A percentile compares a stretch with the other conserved stretches of the same genome.
These are phyloP conservation scores for Emergomyces pasteurianus DNA, from an alignment of 2,329 filamentous ascomycete species.

Conservation along the genomic window DNA sequence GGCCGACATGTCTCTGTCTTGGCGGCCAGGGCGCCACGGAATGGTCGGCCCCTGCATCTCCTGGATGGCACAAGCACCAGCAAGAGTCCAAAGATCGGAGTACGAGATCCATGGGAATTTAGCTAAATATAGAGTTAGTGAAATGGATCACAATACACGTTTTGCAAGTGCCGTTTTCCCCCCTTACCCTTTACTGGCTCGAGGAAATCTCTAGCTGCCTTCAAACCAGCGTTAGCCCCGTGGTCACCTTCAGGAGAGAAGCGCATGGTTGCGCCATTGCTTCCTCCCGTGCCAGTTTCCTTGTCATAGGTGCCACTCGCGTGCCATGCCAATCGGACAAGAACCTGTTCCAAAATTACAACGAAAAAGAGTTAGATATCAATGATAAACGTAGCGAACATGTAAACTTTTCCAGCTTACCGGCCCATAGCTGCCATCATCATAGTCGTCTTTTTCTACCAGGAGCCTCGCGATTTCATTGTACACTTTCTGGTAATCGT, in stretches of 20 bases:
- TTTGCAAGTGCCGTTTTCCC: neutral
- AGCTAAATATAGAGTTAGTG: conserved; percentile 29
- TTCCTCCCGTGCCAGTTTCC: conserved; percentile 76
- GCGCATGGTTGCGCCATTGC: conserved; percentile 95
- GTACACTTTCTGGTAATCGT: conserved; percentile 94
- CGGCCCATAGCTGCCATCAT: conserved; percentile 91
- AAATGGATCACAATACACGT: neutral
- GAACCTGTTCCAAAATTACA: conserved; percentile 34
- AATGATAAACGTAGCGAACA: neutral
- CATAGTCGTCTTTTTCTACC: conserved; percentile 86
- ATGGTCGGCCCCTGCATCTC: conserved; percentile 87
- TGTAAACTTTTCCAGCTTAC: conserved; percentile 30
- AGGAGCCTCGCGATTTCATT: conserved; percentile 68
- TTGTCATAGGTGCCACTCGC: conserved; percentile 85
- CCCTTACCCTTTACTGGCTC: conserved; percentile 71
- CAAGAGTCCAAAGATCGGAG: conserved; percentile 94
- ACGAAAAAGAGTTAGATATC: neutral
- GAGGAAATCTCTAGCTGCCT: conserved; percentile 78
- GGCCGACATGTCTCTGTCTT: conserved; percentile 64
- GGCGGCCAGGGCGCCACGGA: conserved; percentile 77
- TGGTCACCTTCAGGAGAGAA: conserved; percentile 82
- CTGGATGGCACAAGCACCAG: conserved; percentile 73
- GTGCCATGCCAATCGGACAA: conserved; percentile 89
- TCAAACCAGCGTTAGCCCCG: conserved; percentile 85
- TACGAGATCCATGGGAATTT: conserved; percentile 94